These are phyloP conservation scores for Teratosphaeria destructans DNA, from an alignment of 2,329 filamentous ascomycete species.

Conservation along the genomic window DNA sequence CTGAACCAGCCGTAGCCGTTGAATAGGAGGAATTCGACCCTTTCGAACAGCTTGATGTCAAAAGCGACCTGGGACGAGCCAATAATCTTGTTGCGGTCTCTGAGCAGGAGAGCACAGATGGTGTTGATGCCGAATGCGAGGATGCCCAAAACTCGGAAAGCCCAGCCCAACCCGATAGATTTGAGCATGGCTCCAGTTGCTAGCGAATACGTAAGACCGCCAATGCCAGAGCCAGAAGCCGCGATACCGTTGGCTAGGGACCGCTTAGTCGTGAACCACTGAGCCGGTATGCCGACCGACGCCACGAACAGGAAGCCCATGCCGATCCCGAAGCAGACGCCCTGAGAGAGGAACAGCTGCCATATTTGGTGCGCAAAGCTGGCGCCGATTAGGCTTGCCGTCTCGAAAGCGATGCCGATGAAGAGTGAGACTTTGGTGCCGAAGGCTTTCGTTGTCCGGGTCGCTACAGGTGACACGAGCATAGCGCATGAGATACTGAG, in stretches of 20 bases:
- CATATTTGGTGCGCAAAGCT: slow-evolving; percentile 59
- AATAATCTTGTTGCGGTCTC: slow-evolving; percentile 61
- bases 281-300: slow-evolving; percentile 55
- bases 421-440: slow-evolving; percentile 57
- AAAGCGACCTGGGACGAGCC: slow-evolving; percentile 59
- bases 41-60: slow-evolving; percentile 51
- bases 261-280: slow-evolving; percentile 62
- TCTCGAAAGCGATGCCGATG: slow-evolving; percentile 54
- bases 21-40: slow-evolving; percentile 53
- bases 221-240: slow-evolving; percentile 61
- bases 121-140: slow-evolving; percentile 54
- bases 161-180: slow-evolving; percentile 54
- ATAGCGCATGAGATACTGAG: slow-evolving; percentile 57
- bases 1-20: slow-evolving; percentile 60
- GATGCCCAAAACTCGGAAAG: slow-evolving; percentile 56
- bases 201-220: slow-evolving; percentile 61
- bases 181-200: slow-evolving; percentile 59
- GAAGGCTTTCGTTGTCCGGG: slow-evolving; percentile 47
- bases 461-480: slow-evolving; percentile 58
- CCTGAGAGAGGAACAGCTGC: slow-evolving; percentile 68
- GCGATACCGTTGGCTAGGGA: slow-evolving; percentile 60
- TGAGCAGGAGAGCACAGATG: slow-evolving; percentile 51
- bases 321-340: slow-evolving; percentile 64
- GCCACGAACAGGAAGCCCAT: slow-evolving; percentile 69
- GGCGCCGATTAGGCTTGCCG: slow-evolving; percentile 56